Base-by-base conservation (phyloP, 2,329 filamentous ascomycete genomes). In the Cadophora gregata region DNA sequence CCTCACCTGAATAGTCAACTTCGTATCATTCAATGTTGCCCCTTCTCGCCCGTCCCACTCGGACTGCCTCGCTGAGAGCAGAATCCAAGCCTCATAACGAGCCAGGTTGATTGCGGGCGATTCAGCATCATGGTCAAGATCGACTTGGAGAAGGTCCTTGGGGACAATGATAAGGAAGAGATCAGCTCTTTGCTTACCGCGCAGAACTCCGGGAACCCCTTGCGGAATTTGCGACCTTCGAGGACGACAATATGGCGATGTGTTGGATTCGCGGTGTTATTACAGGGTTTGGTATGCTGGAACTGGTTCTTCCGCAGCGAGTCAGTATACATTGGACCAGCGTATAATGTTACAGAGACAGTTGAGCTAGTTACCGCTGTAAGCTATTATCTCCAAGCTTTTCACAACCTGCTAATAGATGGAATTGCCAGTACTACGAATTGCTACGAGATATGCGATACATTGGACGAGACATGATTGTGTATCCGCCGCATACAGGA, bases 371-470 rank as follows among this genome's bases (percentile, higher is more conserved):
- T 65, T 24, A 61, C 58, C 16, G 63, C 63, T 10, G 50, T 56
- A 56, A 63, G 61, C 27, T 56, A n/a, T 16, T 24, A 2, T n/a
- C 6, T n/a, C 31, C 16, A 25, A 3, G 10, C 21, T 10, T 16
- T 29, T 8, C 19, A 5, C 58, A 33, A 63, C 47, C 24, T 38
- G 51, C 50, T 63, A 38, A 56, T 31, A 12, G 24, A 48, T 48
- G 25, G n/a, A 14, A 25, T 14, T 38, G n/a, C 19, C 29, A 63
- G 58, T 66, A 56, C 33, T 66, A 66, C 25, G 33, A 62, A 25
- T 31, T 66, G 2, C 53, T 66, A 8, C 53, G 21, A 59, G 59
- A 63, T 33, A 51, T 59, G 59, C 51, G 55, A 48, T 63, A 66
- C 25, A 42, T 63, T 19, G 64, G 59, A 27, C 42, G 45, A 63